phyloP scores from a whole-genome alignment of 2,329 filamentous ascomycete species.

The Microthyrium microscopicum region DNA sequence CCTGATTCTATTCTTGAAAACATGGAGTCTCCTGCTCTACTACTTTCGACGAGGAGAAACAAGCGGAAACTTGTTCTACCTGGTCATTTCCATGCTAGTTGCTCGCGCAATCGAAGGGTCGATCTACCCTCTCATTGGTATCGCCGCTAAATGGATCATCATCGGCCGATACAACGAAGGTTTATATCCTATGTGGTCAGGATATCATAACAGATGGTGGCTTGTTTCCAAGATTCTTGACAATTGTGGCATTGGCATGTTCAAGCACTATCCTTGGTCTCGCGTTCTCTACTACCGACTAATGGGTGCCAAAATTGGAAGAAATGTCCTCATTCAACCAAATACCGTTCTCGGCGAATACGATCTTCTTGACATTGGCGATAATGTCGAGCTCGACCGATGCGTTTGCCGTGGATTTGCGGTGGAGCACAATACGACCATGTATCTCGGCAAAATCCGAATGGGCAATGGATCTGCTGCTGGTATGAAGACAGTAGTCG shows the following conservation, averaged over 20 bases:
- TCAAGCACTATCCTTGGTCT: constrained; percentile 24
- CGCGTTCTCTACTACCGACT: constrained; percentile 32
- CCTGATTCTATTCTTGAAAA: constrained; percentile 36
- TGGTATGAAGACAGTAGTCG: constrained; percentile 32
- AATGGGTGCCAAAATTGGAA: constrained; percentile 37
- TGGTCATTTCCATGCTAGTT: constrained; percentile 29
- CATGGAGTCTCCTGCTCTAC: constrained; percentile 24
- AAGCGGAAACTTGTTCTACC: constrained; percentile 32
- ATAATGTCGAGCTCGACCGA: constrained; percentile 30
- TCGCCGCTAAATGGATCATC: constrained; percentile 37
- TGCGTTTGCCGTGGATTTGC: constrained; percentile 37
- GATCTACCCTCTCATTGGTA: constrained; percentile 30
- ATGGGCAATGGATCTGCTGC: constrained; percentile 33
- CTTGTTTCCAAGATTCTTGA: constrained; percentile 36
- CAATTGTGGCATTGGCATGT: constrained; percentile 32
- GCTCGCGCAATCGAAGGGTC: constrained; percentile 24
- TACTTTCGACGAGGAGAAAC: constrained; percentile 23
- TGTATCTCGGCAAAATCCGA: constrained; percentile 37
- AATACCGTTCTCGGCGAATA: constrained; percentile 35
- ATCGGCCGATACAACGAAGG: constrained; percentile 37
- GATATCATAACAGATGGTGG: constrained; percentile 44
- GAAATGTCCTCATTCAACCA: constrained; percentile 29
- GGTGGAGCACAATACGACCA: constrained; percentile 39
- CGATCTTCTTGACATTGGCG: constrained; percentile 38
- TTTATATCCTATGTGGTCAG: constrained; percentile 42